Evolutionary conservation across 805 yeast species (phyloP).

Genomic region (Isabelozyma pseudorhagii): DNA sequence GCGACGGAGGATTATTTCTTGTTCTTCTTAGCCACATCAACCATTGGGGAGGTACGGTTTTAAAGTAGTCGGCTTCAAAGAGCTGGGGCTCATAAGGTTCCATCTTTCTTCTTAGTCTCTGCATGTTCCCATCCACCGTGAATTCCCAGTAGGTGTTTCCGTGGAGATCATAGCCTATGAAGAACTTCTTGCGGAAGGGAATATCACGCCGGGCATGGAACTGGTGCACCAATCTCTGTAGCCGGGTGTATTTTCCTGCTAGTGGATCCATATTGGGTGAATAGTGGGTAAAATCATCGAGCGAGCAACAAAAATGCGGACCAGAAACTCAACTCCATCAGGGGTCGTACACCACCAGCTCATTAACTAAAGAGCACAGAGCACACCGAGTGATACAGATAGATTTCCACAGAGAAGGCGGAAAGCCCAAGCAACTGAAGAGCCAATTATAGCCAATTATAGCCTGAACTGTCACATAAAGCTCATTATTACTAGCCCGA

Average conservation of each 20-base stretch:
- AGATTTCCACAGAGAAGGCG: too few species aligned
- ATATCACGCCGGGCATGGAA: constrained; percentile 61
- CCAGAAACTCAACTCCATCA: background rate
- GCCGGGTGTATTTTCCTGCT: constrained; percentile 44
- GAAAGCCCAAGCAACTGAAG: too few species aligned
- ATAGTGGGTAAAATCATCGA: background rate
- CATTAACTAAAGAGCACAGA: background rate
- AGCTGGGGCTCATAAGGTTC: constrained; percentile 49
- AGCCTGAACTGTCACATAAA: too few species aligned
- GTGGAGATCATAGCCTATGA: constrained; percentile 73
- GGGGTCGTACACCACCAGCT: background rate
- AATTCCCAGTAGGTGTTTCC: constrained; percentile 90
- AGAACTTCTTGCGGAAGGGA: constrained; percentile 69
- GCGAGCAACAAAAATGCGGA: background rate
- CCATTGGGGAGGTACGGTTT: constrained; percentile 70
- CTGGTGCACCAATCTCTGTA: constrained; percentile 48
- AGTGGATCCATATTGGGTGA: constrained; percentile 45
- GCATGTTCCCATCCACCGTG: constrained; percentile 49
- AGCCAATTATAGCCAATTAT: too few species aligned
- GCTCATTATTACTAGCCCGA: too few species aligned
- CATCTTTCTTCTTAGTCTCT: constrained; percentile 58
- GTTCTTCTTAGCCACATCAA: constrained; percentile 74
- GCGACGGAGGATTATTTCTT: constrained; percentile 55
- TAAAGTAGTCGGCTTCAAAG: constrained; percentile 56
- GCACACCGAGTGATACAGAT: background rate